A percentile compares a stretch with the other conserved stretches of the same genome.
These are phyloP conservation scores for Talaromyces albobiverticillius DNA, from an alignment of 2,329 filamentous ascomycete species.

Conservation along the genomic window DNA sequence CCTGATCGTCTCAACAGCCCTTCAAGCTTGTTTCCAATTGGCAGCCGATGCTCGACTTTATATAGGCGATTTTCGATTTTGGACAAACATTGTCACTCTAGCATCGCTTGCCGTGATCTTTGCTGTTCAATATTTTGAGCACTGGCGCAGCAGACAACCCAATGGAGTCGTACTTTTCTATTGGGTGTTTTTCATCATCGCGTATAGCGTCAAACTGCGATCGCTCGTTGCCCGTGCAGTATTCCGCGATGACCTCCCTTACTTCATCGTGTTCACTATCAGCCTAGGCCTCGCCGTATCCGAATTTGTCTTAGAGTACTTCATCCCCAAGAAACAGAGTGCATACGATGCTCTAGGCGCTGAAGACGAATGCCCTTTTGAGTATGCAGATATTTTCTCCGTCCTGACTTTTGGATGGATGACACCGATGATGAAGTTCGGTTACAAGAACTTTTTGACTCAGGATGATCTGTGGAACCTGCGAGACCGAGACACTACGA, in stretches of 20 bases:
- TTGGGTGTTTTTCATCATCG: constrained; percentile 83
- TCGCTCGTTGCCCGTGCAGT: constrained; percentile 77
- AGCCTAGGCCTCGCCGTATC: constrained; percentile 66
- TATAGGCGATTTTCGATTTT: constrained; percentile 80
- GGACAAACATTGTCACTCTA: constrained; percentile 71
- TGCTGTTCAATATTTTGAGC: constrained; percentile 79
- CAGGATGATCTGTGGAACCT: constrained; percentile 96
- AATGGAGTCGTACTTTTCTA: constrained; percentile 89
- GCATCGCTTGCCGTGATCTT: constrained; percentile 72
- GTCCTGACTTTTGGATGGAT: constrained; percentile 96
- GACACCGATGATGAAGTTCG: constrained; percentile 95
- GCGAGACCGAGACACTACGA: constrained; percentile 74
- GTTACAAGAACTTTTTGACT: constrained; percentile 86
- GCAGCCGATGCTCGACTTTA: constrained; percentile 66
- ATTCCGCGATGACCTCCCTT: constrained; percentile 64
- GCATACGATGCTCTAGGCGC: constrained; percentile 66
- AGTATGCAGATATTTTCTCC: constrained; percentile 93
- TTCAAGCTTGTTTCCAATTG: constrained; percentile 75
- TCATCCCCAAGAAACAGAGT: constrained; percentile 75
- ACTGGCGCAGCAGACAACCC: constrained; percentile 75
- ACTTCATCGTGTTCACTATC: constrained; percentile 73
- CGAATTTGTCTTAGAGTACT: constrained; percentile 79
- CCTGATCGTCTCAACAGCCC: constrained; percentile 65
- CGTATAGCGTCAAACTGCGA: constrained; percentile 76
- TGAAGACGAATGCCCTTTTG: constrained; percentile 66